phyloP scores from a whole-genome alignment of 2,329 filamentous ascomycete genomes.

The Xylariaceae sp. region DNA sequence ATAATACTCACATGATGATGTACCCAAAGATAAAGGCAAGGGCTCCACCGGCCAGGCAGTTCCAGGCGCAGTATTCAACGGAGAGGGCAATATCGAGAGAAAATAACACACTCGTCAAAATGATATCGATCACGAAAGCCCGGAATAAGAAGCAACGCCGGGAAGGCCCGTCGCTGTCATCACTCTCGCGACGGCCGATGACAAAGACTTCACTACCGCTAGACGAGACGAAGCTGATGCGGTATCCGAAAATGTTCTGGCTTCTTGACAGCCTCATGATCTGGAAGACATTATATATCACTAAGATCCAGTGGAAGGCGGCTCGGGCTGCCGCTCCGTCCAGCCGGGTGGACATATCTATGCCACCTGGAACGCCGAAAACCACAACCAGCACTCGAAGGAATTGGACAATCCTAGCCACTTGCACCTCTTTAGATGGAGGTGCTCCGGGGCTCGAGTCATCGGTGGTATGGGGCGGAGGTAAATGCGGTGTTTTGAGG shows the following conservation, averaged over 20 bases:
- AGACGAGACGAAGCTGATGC: too few relatives aligned
- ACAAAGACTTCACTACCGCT: background rate
- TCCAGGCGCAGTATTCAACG: background rate
- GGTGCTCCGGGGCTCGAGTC: too few relatives aligned
- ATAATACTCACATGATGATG: too few relatives aligned
- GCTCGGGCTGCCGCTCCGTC: too few relatives aligned
- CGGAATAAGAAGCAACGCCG: background rate
- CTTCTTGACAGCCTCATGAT: too few relatives aligned
- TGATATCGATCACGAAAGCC: conserved; percentile 7
- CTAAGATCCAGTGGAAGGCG: too few relatives aligned
- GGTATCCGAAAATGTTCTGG: too few relatives aligned
- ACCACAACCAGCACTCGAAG: conserved; percentile 6
- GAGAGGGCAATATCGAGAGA: background rate
- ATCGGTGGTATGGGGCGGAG: background rate
- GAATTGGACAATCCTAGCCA: background rate
- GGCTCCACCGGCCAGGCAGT: too few relatives aligned
- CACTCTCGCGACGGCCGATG: background rate
- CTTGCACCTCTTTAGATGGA: background rate
- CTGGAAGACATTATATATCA: too few relatives aligned
- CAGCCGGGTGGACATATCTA: background rate
- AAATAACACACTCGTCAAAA: background rate
- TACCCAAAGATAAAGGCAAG: too few relatives aligned
- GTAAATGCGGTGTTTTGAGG: background rate
- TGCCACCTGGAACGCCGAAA: conserved; percentile 3
- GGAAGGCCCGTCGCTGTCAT: background rate